Evolutionary conservation across 192 early-diverging fungal genomes (phyloP).

Genomic region (Rhizophagus sp.): DNA sequence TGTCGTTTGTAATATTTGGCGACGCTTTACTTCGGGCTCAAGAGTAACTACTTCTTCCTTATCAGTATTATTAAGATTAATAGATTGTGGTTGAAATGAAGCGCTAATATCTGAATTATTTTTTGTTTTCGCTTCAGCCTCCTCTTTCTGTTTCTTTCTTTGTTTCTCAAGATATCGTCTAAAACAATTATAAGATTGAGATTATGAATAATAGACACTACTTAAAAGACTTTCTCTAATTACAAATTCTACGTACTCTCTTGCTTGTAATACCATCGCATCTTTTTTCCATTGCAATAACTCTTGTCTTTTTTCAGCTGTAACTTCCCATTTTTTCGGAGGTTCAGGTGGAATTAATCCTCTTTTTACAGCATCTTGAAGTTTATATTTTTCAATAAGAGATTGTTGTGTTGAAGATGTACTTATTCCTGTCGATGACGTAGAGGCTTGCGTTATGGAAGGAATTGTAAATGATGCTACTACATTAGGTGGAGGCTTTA

Average conservation of each 20-base stretch:
- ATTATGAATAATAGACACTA: neutral
- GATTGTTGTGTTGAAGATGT: constrained; percentile 37
- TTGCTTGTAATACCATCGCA: constrained; percentile 68
- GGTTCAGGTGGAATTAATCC: constrained; percentile 48
- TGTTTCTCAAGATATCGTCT: neutral
- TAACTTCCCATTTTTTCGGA: constrained; percentile 61
- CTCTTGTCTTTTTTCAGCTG: constrained; percentile 58
- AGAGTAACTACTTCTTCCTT: neutral
- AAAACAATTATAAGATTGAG: neutral
- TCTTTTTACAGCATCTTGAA: constrained; percentile 44
- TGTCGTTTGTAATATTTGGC: neutral
- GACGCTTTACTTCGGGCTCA: neutral
- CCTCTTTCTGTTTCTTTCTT: neutral
- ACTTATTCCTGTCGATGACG: constrained; percentile 36
- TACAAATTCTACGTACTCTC: constrained; percentile 51
- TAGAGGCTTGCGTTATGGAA: constrained; percentile 39
- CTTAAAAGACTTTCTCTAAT: neutral
- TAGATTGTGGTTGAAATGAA: neutral
- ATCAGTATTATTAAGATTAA: neutral
- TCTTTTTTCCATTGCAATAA: constrained; percentile 67
- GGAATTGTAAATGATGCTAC: constrained; percentile 38
- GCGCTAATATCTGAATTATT: neutral
- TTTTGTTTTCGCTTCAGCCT: neutral
- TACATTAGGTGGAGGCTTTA: neutral
- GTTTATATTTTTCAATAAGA: constrained; percentile 54